These are phyloP conservation scores for Huntiella bhutanensis DNA, from an alignment of 2,329 filamentous ascomycete species.

Conservation along the genomic window DNA sequence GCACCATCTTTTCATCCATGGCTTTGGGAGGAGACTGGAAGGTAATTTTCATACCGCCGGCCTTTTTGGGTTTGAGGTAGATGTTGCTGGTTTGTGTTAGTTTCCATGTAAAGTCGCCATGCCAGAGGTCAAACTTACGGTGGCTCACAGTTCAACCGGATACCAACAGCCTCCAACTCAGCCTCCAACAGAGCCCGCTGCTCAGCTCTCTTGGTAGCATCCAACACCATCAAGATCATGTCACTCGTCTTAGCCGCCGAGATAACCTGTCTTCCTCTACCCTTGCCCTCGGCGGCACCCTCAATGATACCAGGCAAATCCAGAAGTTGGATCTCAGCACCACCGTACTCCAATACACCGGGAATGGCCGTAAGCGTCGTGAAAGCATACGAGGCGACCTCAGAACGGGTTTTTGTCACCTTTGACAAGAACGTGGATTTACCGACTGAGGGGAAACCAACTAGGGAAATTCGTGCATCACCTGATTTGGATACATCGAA, in stretches of 20 bases:
- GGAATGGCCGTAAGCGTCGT: constrained; percentile 95
- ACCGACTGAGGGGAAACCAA: constrained; percentile 96
- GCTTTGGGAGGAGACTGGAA: constrained; percentile 78
- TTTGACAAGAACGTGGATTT: constrained; percentile 99
- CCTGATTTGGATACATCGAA: constrained; percentile 94
- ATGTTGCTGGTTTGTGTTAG: constrained; percentile 49
- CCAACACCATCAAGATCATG: constrained; percentile 87
- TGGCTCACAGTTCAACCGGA: constrained; percentile 75
- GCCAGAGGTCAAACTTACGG: constrained; percentile 37
- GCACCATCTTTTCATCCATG: constrained; percentile 94
- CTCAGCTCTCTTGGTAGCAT: constrained; percentile 91
- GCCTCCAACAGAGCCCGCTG: constrained; percentile 78
- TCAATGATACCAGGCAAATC: constrained; percentile 98
- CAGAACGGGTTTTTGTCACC: constrained; percentile 93
- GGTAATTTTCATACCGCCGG: constrained; percentile 96
- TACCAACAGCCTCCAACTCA: constrained; percentile 87
- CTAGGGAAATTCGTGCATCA: constrained; percentile 88
- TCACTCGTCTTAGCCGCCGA: constrained; percentile 97
- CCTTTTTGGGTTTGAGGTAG: constrained; percentile 88
- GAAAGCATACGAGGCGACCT: constrained; percentile 92
- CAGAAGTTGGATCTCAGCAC: constrained; percentile 92
- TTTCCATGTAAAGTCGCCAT: not conserved
- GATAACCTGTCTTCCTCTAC: constrained; percentile 87
- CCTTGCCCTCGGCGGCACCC: constrained; percentile 87
- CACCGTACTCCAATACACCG: constrained; percentile 91